These are phyloP conservation scores for maize (Zea mays) DNA, from an alignment of 176 grass and related monocot species.

Conservation along the genomic window DNA sequence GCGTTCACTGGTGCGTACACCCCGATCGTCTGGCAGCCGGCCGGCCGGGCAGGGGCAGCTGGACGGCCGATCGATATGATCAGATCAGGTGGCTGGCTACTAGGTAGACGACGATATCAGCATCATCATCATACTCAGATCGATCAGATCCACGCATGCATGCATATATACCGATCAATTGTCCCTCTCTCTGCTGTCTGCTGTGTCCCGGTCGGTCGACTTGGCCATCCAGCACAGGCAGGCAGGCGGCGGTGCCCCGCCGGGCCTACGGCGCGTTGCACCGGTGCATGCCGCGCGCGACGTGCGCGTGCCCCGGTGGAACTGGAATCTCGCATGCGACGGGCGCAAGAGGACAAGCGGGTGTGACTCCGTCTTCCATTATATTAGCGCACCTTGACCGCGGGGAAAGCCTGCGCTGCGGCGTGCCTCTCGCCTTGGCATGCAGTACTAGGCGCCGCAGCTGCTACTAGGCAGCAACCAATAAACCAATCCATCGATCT, in stretches of 20 bases:
- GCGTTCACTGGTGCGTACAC: too few species aligned
- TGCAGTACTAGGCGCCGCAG: too few species aligned
- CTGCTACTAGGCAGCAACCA: too few species aligned
- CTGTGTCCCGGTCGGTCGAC: too few species aligned
- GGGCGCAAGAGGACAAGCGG: conserved; percentile 37
- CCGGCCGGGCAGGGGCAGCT: too few species aligned
- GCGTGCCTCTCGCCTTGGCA: background rate
- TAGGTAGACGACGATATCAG: background rate
- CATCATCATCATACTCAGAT: background rate
- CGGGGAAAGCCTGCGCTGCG: conserved; percentile 30
- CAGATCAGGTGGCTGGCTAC: background rate
- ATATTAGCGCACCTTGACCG: conserved; percentile 37
- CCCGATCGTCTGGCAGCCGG: too few species aligned
- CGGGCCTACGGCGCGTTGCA: too few species aligned
- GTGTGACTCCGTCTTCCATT: conserved; percentile 5
- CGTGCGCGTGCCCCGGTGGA: conserved; percentile 7
- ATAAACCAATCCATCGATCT: too few species aligned
- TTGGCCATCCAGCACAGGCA: too few species aligned
- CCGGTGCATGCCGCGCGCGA: too few species aligned
- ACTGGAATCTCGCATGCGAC: conserved; percentile 56
- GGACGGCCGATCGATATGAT: background rate
- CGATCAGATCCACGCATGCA: conserved; percentile 41
- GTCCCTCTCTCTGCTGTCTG: conserved; percentile 22
- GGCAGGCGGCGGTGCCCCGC: too few species aligned
- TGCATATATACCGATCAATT: conserved; percentile 50